These are phyloP conservation scores for Cocos nucifera DNA, from an alignment of 176 grass and related monocot species.

Conservation along the genomic window DNA sequence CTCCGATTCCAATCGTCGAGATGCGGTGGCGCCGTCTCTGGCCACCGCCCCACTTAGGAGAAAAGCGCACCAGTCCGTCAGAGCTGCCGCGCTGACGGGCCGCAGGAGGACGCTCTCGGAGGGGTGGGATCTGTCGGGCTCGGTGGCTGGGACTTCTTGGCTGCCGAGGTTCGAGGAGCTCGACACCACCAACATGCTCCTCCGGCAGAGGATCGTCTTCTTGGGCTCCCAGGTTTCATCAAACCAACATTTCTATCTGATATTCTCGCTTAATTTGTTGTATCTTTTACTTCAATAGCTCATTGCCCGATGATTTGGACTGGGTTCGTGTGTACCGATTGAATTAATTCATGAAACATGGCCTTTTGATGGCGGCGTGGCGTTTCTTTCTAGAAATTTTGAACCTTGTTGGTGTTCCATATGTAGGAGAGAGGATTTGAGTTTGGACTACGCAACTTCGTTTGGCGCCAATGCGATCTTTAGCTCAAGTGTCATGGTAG, in stretches of 20 bases:
- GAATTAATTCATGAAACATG: too few relatives aligned
- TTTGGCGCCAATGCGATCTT: too few relatives aligned
- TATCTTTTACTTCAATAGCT: too few relatives aligned
- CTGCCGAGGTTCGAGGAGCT: conserved; percentile 47
- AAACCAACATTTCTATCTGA: not conserved
- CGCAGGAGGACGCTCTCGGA: conserved; percentile 1
- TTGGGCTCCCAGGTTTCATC: conserved; percentile 54
- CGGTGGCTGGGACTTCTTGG: conserved; percentile 16
- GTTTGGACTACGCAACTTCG: too few relatives aligned
- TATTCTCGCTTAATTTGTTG: not conserved
- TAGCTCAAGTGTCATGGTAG: too few relatives aligned
- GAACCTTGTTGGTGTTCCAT: too few relatives aligned
- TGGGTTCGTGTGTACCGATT: too few relatives aligned
- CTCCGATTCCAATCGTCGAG: not conserved
- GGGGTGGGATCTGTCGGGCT: conserved; percentile 9
- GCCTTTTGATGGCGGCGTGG: too few relatives aligned
- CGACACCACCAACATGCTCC: conserved; percentile 72
- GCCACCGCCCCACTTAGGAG: not conserved
- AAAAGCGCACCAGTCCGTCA: not conserved
- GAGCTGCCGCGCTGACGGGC: not conserved
- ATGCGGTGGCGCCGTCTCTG: too few relatives aligned
- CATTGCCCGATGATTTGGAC: too few relatives aligned
- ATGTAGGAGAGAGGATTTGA: too few relatives aligned
- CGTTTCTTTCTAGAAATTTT: too few relatives aligned
- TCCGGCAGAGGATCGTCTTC: conserved; percentile 75